These are phyloP conservation scores for Coemansia sp. DNA, from an alignment of 192 early-diverging fungal species.

Conservation along the genomic window DNA sequence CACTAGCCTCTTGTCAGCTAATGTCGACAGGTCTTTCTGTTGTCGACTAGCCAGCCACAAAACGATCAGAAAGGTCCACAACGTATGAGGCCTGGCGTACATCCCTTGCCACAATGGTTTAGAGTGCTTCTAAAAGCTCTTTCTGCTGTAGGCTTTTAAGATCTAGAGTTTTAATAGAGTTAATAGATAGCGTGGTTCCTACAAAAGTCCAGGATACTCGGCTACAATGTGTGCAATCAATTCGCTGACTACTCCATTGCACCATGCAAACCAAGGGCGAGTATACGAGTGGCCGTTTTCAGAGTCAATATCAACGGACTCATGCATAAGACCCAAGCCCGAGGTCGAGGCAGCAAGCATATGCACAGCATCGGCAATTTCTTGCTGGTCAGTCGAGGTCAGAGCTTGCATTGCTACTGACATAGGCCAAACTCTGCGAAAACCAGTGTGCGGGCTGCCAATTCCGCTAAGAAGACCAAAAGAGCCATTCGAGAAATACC, in stretches of 20 bases:
- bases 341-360: conserved; percentile 46
- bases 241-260: conserved; percentile 59
- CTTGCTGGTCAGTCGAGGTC: conserved; percentile 40
- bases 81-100: no score
- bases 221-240: conserved; percentile 3
- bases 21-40: no score
- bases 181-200: no score
- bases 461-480: conserved; percentile 38
- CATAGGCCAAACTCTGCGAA: conserved; percentile 63
- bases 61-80: no score
- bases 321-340: conserved; percentile 59
- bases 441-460: conserved; percentile 58
- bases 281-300: conserved; percentile 26
- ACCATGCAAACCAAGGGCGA: conserved; percentile 62
- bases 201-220: neutral
- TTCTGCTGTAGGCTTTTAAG: no score
- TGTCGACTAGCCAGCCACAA: no score
- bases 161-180: no score
- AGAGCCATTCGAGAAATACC: conserved; percentile 56
- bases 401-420: conserved; percentile 51
- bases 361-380: conserved; percentile 41
- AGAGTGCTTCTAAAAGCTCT: no score
- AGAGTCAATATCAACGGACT: conserved; percentile 55
- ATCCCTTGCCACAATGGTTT: no score
- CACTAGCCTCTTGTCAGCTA: no score